These are phyloP conservation scores for Mrakia gelida DNA, from an alignment of 768 basidiomycete species.

Conservation along the genomic window DNA sequence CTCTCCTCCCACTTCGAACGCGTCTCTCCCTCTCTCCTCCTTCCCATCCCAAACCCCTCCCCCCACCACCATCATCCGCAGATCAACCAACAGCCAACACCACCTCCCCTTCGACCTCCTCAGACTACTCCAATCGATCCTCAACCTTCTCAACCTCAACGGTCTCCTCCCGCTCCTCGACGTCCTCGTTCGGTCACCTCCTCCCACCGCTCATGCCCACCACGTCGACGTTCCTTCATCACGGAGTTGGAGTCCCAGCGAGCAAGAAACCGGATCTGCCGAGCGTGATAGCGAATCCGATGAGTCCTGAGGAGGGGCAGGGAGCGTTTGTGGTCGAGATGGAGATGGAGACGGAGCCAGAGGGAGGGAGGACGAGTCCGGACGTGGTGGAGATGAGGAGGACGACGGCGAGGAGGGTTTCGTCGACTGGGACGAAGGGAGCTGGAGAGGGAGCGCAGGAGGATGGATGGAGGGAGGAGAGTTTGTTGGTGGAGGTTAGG, in stretches of 20 bases:
- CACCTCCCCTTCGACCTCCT: background rate
- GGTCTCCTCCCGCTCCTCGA: background rate
- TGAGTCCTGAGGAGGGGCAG: background rate
- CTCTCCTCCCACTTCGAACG: background rate
- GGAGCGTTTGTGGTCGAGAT: background rate
- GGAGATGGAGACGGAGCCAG: background rate
- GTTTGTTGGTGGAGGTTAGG: background rate
- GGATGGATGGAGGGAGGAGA: background rate
- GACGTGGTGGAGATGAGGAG: background rate
- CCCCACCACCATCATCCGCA: too few species aligned
- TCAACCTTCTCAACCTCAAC: conserved; percentile 4
- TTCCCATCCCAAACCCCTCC: background rate
- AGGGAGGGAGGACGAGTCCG: background rate
- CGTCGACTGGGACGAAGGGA: background rate
- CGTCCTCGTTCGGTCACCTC: background rate
- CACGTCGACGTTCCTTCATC: background rate
- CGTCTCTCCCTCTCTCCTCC: background rate
- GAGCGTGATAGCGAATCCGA: background rate
- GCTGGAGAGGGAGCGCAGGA: background rate
- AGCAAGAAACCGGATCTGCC: background rate
- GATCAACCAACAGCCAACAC: background rate
- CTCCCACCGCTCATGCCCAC: background rate
- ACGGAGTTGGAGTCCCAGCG: background rate
- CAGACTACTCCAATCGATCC: conserved; percentile 9
- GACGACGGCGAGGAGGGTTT: background rate